Conservation (phyloP, 2,329 filamentous ascomycete genomes). For the Colletotrichum melonis region DNA sequence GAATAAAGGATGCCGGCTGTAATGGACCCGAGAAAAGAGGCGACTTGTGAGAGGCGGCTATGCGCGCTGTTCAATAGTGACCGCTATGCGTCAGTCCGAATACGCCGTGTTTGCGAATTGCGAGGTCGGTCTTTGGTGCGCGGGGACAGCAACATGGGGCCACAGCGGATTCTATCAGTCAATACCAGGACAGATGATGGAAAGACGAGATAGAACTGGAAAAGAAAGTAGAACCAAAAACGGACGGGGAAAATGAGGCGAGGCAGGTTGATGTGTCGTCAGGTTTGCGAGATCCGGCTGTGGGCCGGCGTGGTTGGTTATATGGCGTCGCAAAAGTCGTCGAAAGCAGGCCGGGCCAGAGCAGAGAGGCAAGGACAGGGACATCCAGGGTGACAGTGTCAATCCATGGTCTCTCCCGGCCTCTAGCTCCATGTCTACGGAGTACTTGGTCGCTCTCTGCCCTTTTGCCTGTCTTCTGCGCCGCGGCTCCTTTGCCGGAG, state of each 20-base stretch:
- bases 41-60: neutral
- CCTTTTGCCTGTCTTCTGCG: neutral
- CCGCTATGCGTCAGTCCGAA: slow-evolving; percentile 16
- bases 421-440: neutral
- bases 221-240: neutral
- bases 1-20: neutral
- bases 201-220: neutral
- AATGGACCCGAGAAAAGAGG: slow-evolving; percentile 5
- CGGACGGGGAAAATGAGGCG: neutral
- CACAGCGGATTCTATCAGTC: neutral
- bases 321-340: slow-evolving; percentile 1
- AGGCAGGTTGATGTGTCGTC: slow-evolving; percentile 17
- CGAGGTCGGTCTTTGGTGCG: slow-evolving; percentile 1
- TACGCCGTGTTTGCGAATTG: slow-evolving; percentile 3
- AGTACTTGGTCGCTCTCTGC: neutral
- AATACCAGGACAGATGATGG: neutral
- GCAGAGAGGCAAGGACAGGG: neutral
- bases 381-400: slow-evolving; percentile 17
- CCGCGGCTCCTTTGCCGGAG: slow-evolving; percentile 1
- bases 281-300: slow-evolving; percentile 1
- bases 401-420: slow-evolving; percentile 25
- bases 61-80: slow-evolving; percentile 3
- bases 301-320: slow-evolving; percentile 17
- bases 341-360: neutral
- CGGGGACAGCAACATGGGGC: slow-evolving; percentile 22